Evolutionary conservation across 2,329 filamentous ascomycete genomes (phyloP), one percentile per base, ranked within the genome.

Genomic region (Colletotrichum lupini): DNA sequence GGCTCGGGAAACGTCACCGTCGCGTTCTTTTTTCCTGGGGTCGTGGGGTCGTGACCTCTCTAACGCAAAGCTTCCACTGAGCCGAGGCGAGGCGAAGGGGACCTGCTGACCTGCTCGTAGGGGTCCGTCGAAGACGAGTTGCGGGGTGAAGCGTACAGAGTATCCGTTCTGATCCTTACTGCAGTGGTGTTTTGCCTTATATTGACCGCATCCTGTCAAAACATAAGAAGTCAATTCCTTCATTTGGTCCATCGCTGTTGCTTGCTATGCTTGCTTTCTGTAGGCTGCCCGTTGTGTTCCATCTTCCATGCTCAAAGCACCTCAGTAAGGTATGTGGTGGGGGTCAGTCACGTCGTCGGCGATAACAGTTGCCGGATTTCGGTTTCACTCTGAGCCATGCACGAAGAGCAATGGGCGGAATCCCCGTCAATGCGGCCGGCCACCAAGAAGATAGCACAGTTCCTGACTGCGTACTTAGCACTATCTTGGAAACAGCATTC

Each of bases 31-130:
- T 66, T 28, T 28, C 22, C 22, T 56, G 22, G 24, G 22, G 53
- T 66, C 67, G 60, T 57, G 67, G 71, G 67, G 71, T 73, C 71
- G 71, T 73, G 71, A 73, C 71, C 68, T 67, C 35, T 61, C 49
- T n/a, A 28, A 46, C 49, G 65, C 56, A 66, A 73, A 61, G 61
- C 56, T 42, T 66, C 61, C 42, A 37, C 37, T 65, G 61, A 71
- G 52, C 71, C 71, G 46, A 73, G 53, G 42, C 61, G 67, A 61
- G 28, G 67, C 67, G 60, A 26, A 57, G 19, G 67, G 19, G 60
- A 35, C 71, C 67, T 61, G 67, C 67, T 73, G 71, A 71, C 67
- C 71, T 46, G 19, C 52, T 22, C 16, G 37, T 26, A 22, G 19
- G 14, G 56, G 67, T 52, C 68, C 65, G 71, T 60, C 52, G 56